Evolutionary conservation across 176 grass and related monocot genomes (phyloP).

Genomic region (Alloteropsis semialata): DNA sequence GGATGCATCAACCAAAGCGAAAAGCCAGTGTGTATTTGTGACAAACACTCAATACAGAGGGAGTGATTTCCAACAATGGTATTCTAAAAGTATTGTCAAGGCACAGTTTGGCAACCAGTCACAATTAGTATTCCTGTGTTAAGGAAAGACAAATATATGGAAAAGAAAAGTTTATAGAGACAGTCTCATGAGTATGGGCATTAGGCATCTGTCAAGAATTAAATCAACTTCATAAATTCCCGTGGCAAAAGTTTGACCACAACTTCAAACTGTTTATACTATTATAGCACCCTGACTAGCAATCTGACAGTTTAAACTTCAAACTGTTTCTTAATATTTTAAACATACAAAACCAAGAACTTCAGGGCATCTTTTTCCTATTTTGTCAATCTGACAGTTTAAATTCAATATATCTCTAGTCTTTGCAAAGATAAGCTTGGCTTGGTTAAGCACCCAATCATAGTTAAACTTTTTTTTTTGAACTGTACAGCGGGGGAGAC

Average conservation of each 20-base stretch:
- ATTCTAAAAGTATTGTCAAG: not conserved
- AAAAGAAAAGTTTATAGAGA: not conserved
- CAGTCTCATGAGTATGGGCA: not conserved
- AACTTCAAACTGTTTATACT: not conserved
- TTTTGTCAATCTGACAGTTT: not conserved
- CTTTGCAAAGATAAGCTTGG: not conserved
- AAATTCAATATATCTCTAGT: not conserved
- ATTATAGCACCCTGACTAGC: not conserved
- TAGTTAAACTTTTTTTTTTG: not conserved
- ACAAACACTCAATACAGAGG: no score
- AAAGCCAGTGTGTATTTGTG: no score
- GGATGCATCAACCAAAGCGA: no score
- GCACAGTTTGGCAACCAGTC: not conserved
- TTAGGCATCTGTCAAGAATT: not conserved
- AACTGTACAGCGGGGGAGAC: no score
- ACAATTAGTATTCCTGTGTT: not conserved
- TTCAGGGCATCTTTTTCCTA: no score
- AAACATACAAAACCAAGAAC: not conserved
- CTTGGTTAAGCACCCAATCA: not conserved
- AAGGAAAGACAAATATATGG: not conserved
- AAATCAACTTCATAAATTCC: not conserved
- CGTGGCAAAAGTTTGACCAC: not conserved
- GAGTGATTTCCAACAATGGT: no score
- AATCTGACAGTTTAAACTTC: no score
- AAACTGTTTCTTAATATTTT: not conserved